Percentiles rank a stretch among this genome's conserved stretches.
These are phyloP conservation scores for Penicillium frequentans DNA, from an alignment of 2,329 filamentous ascomycete genomes.

Conservation along the genomic window DNA sequence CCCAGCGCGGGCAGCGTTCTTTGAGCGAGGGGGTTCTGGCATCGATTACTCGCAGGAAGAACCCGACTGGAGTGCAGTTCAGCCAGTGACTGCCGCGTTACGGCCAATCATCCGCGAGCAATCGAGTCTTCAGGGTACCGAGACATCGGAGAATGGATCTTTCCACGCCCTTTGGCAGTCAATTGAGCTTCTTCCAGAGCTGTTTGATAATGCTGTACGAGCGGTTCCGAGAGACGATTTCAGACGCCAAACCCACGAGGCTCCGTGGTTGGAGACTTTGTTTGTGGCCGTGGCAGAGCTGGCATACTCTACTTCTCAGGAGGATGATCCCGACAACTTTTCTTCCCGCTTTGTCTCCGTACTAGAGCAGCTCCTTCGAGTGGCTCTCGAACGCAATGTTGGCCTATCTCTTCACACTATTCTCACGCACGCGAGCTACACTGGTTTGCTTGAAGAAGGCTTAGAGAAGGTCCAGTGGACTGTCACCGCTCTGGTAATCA, in stretches of 20 bases:
- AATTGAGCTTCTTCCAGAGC: constrained; percentile 37
- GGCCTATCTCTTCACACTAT: constrained; percentile 42
- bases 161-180: constrained; percentile 27
- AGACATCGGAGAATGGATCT: constrained; percentile 12
- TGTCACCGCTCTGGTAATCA: constrained; percentile 42
- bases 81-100: constrained; percentile 38
- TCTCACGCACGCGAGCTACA: constrained; percentile 42
- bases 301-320: constrained; percentile 36
- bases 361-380: constrained; percentile 40
- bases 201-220: constrained; percentile 49
- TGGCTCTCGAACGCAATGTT: constrained; percentile 40
- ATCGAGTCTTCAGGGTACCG: constrained; percentile 5
- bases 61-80: constrained; percentile 35
- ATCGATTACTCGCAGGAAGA: constrained; percentile 36
- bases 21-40: constrained; percentile 33
- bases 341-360: constrained; percentile 32
- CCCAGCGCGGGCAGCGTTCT: constrained; percentile 40
- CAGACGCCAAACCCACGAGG: constrained; percentile 46
- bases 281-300: constrained; percentile 45
- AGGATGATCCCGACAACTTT: constrained; percentile 25
- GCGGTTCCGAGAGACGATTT: constrained; percentile 47
- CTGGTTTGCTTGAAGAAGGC: constrained; percentile 37
- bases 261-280: constrained; percentile 51
- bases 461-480: constrained; percentile 40
- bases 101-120: constrained; percentile 35